Percentiles rank a stretch among this genome's conserved stretches.
Evolutionary conservation across 169 alveolate genomes (phyloP).

Genomic region (Plasmodium gonderi): DNA sequence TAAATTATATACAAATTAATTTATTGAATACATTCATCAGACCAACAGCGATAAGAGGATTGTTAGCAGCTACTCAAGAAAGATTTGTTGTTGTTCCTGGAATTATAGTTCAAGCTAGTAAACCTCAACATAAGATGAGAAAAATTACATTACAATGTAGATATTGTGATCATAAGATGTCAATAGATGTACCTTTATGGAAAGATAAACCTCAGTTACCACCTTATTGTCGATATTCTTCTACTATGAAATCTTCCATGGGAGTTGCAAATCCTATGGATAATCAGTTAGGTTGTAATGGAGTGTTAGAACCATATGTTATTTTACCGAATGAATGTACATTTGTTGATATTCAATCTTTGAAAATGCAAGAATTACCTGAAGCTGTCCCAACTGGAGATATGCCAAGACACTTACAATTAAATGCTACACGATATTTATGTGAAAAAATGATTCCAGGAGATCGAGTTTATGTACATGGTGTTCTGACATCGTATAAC

Average conservation of each 20-base stretch:
- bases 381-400: conserved; percentile 96
- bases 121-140: conserved; percentile 90
- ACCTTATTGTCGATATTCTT: conserved; percentile 82
- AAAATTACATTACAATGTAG: conserved; percentile 89
- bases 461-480: conserved; percentile 95
- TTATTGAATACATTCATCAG: conserved; percentile 81
- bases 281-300: conserved; percentile 82
- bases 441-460: conserved; percentile 98
- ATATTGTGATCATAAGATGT: conserved; percentile 92
- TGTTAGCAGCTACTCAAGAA: conserved; percentile 87
- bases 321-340: conserved; percentile 95
- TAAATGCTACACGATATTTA: conserved; percentile 91
- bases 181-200: conserved; percentile 91
- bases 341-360: conserved; percentile 95
- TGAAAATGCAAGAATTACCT: conserved; percentile 98
- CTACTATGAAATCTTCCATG: conserved; percentile 81
- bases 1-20: conserved; percentile 82
- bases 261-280: conserved; percentile 77
- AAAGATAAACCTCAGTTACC: conserved; percentile 87
- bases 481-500: conserved; percentile 89
- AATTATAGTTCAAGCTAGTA: conserved; percentile 94
- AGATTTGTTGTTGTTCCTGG: conserved; percentile 95
- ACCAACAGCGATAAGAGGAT: conserved; percentile 83
- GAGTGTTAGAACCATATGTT: conserved; percentile 90
- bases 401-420: conserved; percentile 92